These are phyloP conservation scores for Metschnikowia anglica DNA, from an alignment of 805 yeast genomes.

Conservation along the genomic window DNA sequence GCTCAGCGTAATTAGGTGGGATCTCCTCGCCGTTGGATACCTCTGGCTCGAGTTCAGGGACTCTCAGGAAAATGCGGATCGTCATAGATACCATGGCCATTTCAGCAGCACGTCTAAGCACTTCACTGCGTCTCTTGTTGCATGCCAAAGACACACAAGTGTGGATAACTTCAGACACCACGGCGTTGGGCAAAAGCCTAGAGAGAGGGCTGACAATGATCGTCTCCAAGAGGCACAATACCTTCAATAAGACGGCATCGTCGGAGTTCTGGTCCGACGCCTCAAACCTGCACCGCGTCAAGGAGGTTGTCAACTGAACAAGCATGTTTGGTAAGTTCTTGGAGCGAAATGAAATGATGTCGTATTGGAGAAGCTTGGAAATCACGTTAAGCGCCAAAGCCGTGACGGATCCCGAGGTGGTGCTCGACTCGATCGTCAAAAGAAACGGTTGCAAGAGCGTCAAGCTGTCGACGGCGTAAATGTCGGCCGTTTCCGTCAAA, in stretches of 20 bases:
- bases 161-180: conserved; percentile 83
- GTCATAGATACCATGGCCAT: conserved; percentile 72
- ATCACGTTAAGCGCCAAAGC: conserved; percentile 75
- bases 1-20: conserved; percentile 47
- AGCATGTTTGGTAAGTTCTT: conserved; percentile 56
- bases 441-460: conserved; percentile 85
- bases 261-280: conserved; percentile 91
- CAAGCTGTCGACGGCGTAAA: conserved; percentile 63
- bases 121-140: conserved; percentile 87
- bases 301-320: conserved; percentile 65
- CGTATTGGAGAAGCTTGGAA: conserved; percentile 68
- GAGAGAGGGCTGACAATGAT: conserved; percentile 67
- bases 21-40: conserved; percentile 37
- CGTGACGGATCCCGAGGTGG: conserved; percentile 85
- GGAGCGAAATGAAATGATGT: conserved; percentile 57
- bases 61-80: conserved; percentile 60
- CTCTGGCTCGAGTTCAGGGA: conserved; percentile 54
- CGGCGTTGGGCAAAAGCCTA: conserved; percentile 70
- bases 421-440: conserved; percentile 75
- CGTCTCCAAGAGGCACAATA: conserved; percentile 67
- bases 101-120: conserved; percentile 85
- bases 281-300: conserved; percentile 94
- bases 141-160: conserved; percentile 90
- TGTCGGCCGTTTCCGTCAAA: conserved; percentile 51
- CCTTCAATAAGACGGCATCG: conserved; percentile 85